A percentile compares a stretch with the other conserved stretches of the same genome.
Conservation (phyloP, 495 filamentous ascomycete species). For the Penicillium atrosanguineum region DNA sequence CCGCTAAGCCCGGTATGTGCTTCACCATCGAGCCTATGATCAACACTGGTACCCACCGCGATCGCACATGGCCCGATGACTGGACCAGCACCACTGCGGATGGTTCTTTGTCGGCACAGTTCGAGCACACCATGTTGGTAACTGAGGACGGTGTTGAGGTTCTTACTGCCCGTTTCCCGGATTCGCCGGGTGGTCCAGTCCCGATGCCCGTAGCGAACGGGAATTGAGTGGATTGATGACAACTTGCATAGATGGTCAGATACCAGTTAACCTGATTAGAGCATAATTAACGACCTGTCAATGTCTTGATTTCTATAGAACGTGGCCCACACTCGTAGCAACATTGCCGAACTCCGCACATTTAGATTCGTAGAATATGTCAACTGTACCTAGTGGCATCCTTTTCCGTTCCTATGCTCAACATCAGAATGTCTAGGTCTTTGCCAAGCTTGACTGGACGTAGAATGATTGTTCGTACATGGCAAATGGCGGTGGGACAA, state of each 20-base stretch:
- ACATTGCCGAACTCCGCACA: neutral
- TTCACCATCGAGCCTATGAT: constrained; percentile 96
- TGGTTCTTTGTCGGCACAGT: constrained; percentile 80
- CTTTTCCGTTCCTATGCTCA: neutral
- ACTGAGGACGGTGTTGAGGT: constrained; percentile 94
- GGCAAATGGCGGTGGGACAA: neutral
- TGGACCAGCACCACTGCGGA: constrained; percentile 86
- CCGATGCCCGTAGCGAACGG: constrained; percentile 52
- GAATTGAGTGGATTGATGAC: constrained; percentile 10
- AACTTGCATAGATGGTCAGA: constrained; percentile 18
- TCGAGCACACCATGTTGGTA: constrained; percentile 92
- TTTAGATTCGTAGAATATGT: neutral
- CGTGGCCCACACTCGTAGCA: neutral
- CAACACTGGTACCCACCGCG: constrained; percentile 72
- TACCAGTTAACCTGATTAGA: constrained; percentile 8
- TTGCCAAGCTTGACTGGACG: too few species aligned
- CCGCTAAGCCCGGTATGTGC: constrained; percentile 85
- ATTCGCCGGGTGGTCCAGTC: constrained; percentile 83
- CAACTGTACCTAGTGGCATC: too few species aligned
- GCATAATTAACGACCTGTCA: constrained; percentile 17
- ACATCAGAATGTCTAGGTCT: too few species aligned
- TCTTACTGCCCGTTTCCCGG: constrained; percentile 74
- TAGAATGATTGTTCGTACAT: neutral
- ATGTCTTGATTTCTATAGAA: constrained; percentile 4
- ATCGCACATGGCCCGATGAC: constrained; percentile 86